phyloP scores from a whole-genome alignment of 768 basidiomycete genomes.

The Agrocybe chaxingu region DNA sequence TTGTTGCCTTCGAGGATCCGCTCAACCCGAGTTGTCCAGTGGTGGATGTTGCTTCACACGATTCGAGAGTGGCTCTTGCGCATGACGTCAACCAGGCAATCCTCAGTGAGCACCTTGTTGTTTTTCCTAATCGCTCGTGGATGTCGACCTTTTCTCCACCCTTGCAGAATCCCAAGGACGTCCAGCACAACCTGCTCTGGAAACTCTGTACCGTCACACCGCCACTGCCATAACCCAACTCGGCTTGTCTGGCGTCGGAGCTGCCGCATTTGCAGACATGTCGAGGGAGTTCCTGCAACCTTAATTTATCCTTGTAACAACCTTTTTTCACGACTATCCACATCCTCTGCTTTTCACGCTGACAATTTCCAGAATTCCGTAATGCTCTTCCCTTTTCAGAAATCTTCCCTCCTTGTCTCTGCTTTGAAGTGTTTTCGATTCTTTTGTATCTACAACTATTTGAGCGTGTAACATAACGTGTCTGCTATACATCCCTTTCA shows the following conservation, averaged over 20 bases:
- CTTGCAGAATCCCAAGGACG: constrained; percentile 71
- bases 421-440: not conserved
- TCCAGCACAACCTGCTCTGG: constrained; percentile 67
- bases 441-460: constrained; percentile 8
- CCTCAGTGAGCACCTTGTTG: constrained; percentile 51
- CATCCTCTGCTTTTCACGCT: not conserved
- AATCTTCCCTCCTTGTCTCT: not conserved
- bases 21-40: constrained; percentile 61
- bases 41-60: constrained; percentile 65
- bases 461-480: constrained; percentile 9
- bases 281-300: constrained; percentile 65
- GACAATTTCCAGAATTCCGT: not conserved
- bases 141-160: constrained; percentile 2
- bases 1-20: constrained; percentile 80
- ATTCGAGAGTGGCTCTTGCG: constrained; percentile 61
- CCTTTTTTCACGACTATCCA: no score
- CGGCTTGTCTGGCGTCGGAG: constrained; percentile 66
- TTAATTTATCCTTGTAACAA: constrained; percentile 1
- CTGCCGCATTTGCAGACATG: constrained; percentile 82
- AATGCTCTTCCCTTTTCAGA: not conserved
- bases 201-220: constrained; percentile 76
- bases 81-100: constrained; percentile 82
- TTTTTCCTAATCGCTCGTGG: not conserved
- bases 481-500: constrained; percentile 9
- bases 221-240: constrained; percentile 67